phyloP scores from a whole-genome alignment of 345 rosid species.

The Pistacia integerrima region DNA sequence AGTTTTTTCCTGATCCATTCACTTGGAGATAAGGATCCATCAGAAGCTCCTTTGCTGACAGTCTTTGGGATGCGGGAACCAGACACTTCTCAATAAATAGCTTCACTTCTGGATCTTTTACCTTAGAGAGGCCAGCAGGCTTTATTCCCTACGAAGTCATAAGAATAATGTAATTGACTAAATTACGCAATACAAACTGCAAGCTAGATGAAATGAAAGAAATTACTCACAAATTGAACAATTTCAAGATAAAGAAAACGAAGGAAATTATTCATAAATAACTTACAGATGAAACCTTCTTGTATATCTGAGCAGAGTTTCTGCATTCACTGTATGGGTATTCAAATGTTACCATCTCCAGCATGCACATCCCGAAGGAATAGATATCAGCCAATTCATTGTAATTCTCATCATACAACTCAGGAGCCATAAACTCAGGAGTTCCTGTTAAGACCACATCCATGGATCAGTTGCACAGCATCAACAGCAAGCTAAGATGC shows the following conservation, averaged over 20 bases:
- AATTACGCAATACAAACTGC: background rate
- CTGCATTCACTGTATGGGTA: constrained; percentile 81
- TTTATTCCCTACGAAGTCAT: constrained; percentile 63
- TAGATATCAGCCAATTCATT: constrained; percentile 79
- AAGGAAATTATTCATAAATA: constrained; percentile 1
- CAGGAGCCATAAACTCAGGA: constrained; percentile 95
- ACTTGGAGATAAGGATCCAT: constrained; percentile 71
- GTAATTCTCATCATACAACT: constrained; percentile 80
- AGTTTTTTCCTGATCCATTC: constrained; percentile 48
- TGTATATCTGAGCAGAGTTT: constrained; percentile 87
- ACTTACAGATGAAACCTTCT: constrained; percentile 84
- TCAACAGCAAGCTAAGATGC: constrained; percentile 6
- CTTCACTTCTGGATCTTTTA: constrained; percentile 69
- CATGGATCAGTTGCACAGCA: constrained; percentile 5
- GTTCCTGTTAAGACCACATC: constrained; percentile 48
- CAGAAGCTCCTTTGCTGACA: constrained; percentile 78
- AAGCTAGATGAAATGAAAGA: background rate
- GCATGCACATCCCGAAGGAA: constrained; percentile 89
- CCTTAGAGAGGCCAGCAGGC: constrained; percentile 77
- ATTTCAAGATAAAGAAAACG: constrained; percentile 13
- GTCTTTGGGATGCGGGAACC: constrained; percentile 73
- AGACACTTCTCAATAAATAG: constrained; percentile 86
- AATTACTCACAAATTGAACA: background rate
- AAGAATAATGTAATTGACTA: constrained; percentile 17
- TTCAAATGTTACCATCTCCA: constrained; percentile 87